Evolutionary conservation across 495 filamentous ascomycete species (phyloP), one percentile per base, ranked within the genome.

Genomic region (Beverwykella pulmonaria): DNA sequence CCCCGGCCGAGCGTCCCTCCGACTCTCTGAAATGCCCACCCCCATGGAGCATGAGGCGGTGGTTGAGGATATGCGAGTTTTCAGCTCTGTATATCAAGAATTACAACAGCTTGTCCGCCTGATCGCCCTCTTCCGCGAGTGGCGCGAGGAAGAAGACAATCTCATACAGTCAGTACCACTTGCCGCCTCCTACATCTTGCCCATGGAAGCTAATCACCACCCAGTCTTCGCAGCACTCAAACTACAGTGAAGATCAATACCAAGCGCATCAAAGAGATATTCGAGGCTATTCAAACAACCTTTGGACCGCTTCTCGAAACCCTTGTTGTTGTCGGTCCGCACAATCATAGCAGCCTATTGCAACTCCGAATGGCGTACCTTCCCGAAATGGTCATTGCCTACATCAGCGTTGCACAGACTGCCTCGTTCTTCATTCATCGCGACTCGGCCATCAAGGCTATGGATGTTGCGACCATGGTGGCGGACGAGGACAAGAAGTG

Each of bases 311-410:
- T 65, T 47, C 19, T 63, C 32, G 53, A 26, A 9, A n/a, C 20
- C 22, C 49, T 49, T 56, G 12, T 55, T 22, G 58, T 65, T 44
- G 48, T 46, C 12, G 69, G 62, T 22, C 64, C 61, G 5, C 59
- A 52, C 14, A 67, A 75, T n/a, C 48, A 29, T 8, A n/a, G 32
- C 3, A 59, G 73, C 3, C 60, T 76, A 62, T 57, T 63, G 4
- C 72, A 82, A 20, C 86, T 97, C 59, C 86, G 90, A 61, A 81
- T 82, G 26, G 83, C 84, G 4, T 95, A 93, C 76, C 79, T 97
- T 30, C 92, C 93, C 22, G 91, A 94, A 77, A 80, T 89, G 10
- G 76, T 96, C 58, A 81, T 96, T 41, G 88, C 88, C n/a, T 96
- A 92, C 74, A 84, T 88, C 75, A 87, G 81, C 69, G 84, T 87